Evolutionary conservation across 202 grass and related monocot genomes (phyloP).

Genomic region (Setaria italica): DNA sequence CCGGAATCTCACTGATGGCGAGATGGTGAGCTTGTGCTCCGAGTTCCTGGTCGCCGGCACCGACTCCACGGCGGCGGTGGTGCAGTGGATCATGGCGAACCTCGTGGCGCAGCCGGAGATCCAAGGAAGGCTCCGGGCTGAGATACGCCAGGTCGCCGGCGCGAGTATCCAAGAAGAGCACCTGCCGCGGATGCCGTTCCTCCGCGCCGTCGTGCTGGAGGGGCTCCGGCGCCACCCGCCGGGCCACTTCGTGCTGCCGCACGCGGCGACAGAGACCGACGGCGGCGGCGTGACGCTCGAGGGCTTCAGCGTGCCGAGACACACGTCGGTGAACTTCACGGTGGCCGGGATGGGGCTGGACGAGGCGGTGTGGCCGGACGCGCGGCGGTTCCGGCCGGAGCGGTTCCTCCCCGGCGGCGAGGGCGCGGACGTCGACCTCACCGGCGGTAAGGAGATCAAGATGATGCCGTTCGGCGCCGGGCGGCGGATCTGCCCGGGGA

Average conservation of each 20-base stretch:
- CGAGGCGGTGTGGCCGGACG: slow-evolving; percentile 57
- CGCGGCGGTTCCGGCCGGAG: slow-evolving; percentile 27
- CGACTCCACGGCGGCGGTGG: slow-evolving; percentile 58
- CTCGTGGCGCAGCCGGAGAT: slow-evolving; percentile 60
- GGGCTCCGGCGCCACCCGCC: slow-evolving; percentile 71
- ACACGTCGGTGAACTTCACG: slow-evolving; percentile 51
- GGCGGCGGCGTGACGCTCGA: slow-evolving; percentile 10
- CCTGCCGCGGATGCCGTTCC: slow-evolving; percentile 61
- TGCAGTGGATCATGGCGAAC: slow-evolving; percentile 83
- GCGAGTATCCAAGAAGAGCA: slow-evolving; percentile 52
- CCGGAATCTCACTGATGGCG: slow-evolving; percentile 44
- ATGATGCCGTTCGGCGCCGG: slow-evolving; percentile 53
- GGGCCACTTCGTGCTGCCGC: slow-evolving; percentile 64
- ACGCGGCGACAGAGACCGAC: slow-evolving; percentile 45
- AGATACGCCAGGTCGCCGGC: slow-evolving; percentile 29
- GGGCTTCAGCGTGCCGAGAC: slow-evolving; percentile 61
- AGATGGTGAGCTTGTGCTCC: slow-evolving; percentile 67
- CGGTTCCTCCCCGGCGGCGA: slow-evolving; percentile 65
- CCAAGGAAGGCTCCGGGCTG: slow-evolving; percentile 54
- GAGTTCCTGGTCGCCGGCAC: slow-evolving; percentile 69
- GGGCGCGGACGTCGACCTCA: slow-evolving; percentile 50
- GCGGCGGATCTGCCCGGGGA: slow-evolving; percentile 46
- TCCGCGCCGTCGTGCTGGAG: slow-evolving; percentile 75
- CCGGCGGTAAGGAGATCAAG: slow-evolving; percentile 37
- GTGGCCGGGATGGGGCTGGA: slow-evolving; percentile 57